These are phyloP conservation scores for Eruca vesicaria DNA, from an alignment of 441 rosid genomes.

Conservation along the genomic window DNA sequence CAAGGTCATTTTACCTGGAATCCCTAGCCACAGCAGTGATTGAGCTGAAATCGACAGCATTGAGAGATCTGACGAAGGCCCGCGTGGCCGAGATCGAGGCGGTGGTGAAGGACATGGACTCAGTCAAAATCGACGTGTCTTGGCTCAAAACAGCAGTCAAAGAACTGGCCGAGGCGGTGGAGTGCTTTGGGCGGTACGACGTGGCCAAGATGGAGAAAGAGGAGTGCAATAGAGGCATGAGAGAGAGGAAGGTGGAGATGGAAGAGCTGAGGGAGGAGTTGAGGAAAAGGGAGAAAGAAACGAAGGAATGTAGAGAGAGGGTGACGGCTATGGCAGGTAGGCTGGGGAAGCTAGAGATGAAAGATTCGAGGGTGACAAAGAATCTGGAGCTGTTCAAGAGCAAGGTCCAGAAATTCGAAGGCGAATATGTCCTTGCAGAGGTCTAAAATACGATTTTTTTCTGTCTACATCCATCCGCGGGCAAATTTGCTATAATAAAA, in stretches of 20 bases:
- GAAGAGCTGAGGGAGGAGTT: slow-evolving; percentile 47
- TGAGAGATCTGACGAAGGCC: slow-evolving; percentile 49
- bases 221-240: slow-evolving; percentile 33
- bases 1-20: slow-evolving; percentile 66
- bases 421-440: slow-evolving; percentile 15
- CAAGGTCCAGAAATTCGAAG: slow-evolving; percentile 29
- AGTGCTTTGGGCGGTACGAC: slow-evolving; percentile 37
- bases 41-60: slow-evolving; percentile 52
- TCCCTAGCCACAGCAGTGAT: slow-evolving; percentile 61
- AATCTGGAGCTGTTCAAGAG: slow-evolving; percentile 23
- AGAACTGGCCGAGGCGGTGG: slow-evolving; percentile 48
- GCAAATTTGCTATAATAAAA: too few relatives aligned
- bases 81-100: slow-evolving; percentile 59
- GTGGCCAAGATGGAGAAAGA: slow-evolving; percentile 43
- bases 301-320: slow-evolving; percentile 31
- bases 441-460: neutral
- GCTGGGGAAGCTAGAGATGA: slow-evolving; percentile 35
- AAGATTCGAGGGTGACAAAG: slow-evolving; percentile 11
- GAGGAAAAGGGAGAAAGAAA: slow-evolving; percentile 39
- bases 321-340: slow-evolving; percentile 33
- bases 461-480: neutral
- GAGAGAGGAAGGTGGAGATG: slow-evolving; percentile 45
- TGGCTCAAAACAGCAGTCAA: slow-evolving; percentile 57
- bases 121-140: slow-evolving; percentile 53
- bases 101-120: slow-evolving; percentile 67